Evolutionary conservation across 805 yeast genomes (phyloP).

Genomic region (Barnettozyma siamensis): DNA sequence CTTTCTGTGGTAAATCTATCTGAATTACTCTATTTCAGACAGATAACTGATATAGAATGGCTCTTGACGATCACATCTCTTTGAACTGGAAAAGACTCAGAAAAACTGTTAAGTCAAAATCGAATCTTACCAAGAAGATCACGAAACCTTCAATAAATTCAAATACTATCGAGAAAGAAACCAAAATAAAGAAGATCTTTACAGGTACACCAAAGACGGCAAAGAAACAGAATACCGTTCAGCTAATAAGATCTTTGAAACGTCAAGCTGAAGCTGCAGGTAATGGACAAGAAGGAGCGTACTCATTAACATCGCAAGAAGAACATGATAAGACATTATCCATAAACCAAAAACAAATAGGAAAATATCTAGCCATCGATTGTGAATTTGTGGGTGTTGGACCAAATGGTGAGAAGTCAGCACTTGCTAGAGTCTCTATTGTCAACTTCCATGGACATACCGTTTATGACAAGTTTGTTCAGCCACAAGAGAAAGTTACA

Average conservation of each 20-base stretch:
- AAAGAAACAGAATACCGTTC: conserved; percentile 6
- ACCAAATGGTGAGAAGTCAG: conserved; percentile 59
- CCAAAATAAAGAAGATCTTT: background rate
- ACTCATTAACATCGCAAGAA: conserved; percentile 13
- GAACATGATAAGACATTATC: conserved; percentile 12
- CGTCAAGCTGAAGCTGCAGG: conserved; percentile 16
- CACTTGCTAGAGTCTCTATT: conserved; percentile 79
- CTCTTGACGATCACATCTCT: conserved; percentile 7
- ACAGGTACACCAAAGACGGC: background rate
- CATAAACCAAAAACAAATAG: conserved; percentile 41
- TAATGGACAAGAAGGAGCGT: conserved; percentile 20
- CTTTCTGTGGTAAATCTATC: background rate
- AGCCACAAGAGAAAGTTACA: conserved; percentile 68
- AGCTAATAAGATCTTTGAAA: conserved; percentile 6
- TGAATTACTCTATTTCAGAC: background rate
- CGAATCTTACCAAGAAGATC: background rate
- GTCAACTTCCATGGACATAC: conserved; percentile 78
- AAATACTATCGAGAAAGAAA: background rate
- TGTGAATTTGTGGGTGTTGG: conserved; percentile 96
- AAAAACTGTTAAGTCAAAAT: background rate
- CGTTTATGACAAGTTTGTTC: conserved; percentile 67
- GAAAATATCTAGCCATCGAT: conserved; percentile 77
- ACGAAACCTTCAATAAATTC: background rate
- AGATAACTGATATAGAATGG: conserved; percentile 1
- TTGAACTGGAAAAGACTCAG: conserved; percentile 10